Base-by-base conservation (phyloP, 768 basidiomycete genomes). In the Collybia sordida region DNA sequence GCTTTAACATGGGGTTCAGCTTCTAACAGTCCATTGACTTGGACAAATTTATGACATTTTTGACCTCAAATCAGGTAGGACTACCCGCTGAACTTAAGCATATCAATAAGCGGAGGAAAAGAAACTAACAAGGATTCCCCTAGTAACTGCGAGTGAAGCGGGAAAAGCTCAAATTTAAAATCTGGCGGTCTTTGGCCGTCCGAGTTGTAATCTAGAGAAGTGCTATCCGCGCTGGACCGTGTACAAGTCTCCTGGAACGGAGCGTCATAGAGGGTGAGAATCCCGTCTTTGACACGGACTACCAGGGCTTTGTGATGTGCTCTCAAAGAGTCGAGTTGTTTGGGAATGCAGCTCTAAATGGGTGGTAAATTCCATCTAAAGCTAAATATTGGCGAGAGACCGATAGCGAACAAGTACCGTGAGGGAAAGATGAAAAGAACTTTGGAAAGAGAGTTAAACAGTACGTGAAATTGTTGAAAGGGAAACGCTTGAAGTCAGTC, bases 91-190 rank as follows among this genome's bases (percentile, higher is more conserved):
- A 85, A 86, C 81, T 86, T 86, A 85, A 86, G 85, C 84, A 86
- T 85, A 86, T 86, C 82, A 87, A 85, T 86, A 85, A 88, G 85
- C 80, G 80, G 84, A 86, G 85, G 85, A 86, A 86, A 88, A 88
- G 86, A 86, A 88, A 88, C 83, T 85, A 87, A 87, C 85, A 80
- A 85, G 85, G 85, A 86, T 86, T 87, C 82, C 85, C 83, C 78
- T 83, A 86, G 85, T 86, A 86, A 83, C 85, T 82, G 85, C 82
- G 81, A 86, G 85, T 84, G 85, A 86, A 87, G 81, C 72, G 81
- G 85, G 83, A 87, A 80, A 72, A 85, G 82, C 84, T 85, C 85
- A 85, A 86, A 83, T 85, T 85, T 85, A 73, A 77, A 85, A 85
- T 85, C 84, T 85, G 84, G 77, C 73, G 62, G 76, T 72, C 74